A percentile compares a stretch with the other conserved stretches of the same genome.
Conservation (phyloP, 345 rosid genomes). For the Lepidium aucheri region DNA sequence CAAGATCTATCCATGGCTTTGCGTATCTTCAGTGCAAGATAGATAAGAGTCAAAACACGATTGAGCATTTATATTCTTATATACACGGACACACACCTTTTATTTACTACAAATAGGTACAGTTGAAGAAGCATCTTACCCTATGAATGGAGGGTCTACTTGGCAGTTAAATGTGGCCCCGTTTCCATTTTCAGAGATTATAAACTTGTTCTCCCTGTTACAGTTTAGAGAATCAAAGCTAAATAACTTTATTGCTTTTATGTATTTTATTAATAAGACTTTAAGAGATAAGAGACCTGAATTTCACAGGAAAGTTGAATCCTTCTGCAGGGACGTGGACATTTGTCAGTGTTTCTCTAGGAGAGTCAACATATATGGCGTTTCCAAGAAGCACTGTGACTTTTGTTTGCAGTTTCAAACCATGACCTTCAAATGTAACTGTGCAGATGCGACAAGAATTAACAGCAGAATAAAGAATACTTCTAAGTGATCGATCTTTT, state of each 20-base stretch:
- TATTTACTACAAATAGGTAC: not conserved
- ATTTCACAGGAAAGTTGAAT: conserved; percentile 59
- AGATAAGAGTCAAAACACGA: not conserved
- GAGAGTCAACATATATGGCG: conserved; percentile 52
- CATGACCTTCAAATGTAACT: conserved; percentile 59
- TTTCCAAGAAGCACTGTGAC: conserved; percentile 56
- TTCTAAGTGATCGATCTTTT: not conserved
- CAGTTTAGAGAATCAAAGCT: conserved; percentile 10
- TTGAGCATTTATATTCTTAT: not conserved
- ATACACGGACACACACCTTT: not conserved
- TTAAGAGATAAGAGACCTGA: conserved; percentile 47
- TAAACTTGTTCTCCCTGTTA: conserved; percentile 38
- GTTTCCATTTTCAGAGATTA: conserved; percentile 28
- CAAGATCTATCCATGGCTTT: conserved; percentile 65
- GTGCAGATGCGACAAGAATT: conserved; percentile 26
- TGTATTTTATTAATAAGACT: not conserved
- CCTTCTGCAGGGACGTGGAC: conserved; percentile 67
- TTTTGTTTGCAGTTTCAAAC: conserved; percentile 51
- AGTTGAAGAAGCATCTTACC: conserved; percentile 41
- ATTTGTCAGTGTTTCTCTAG: conserved; percentile 67
- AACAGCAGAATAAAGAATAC: conserved; percentile 1
- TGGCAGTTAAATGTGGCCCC: conserved; percentile 47
- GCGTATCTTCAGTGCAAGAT: conserved; percentile 53
- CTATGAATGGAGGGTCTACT: conserved; percentile 74
- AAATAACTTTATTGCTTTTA: not conserved